Base-by-base conservation (phyloP, 1,284 basidiomycete genomes). In the Ustilago curta region DNA sequence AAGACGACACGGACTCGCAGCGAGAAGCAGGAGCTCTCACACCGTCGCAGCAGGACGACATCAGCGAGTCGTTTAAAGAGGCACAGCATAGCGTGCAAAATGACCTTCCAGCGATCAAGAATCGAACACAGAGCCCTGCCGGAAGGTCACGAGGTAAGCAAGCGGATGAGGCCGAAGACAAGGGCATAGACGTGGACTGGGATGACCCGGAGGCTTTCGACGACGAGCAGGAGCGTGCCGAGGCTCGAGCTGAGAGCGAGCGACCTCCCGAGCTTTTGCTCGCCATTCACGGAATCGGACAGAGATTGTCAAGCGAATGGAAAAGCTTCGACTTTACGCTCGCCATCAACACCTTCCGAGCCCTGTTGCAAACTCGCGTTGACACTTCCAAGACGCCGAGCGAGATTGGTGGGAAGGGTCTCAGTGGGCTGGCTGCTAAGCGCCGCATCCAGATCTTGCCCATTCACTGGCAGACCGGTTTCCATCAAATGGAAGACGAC, bases 401-500 rank as follows among this genome's bases (percentile, higher is more conserved):
- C 62, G 71, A 77, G 44, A 70, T 81, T 27, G 73, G 77, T 16
- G 73, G 75, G 18, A 53, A 72, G n/a, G 78, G 78, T 7, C 43
- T 84, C 23, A 35, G 29, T 6, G 64, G 56, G 4, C 56, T 83
- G 40, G 63, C 76, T 7, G 64, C 63, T n/a, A 74, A 77, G 11
- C 73, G 87, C 8, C 86, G 87, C 40, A 82, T 87, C 4, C 87
- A 88, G 69, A 86, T 89, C 35, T 79, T 89, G 3, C 89, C 88
- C 0, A 86, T 89, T 6, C 87, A 88, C 69, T 89, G 89, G 89
- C 83, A 88, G 29, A 86, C 88, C 2, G 87, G 83, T 8, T 82
- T 89, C 42, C 69, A 82, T 23, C 76, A 81, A 52, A 77, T 87
- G 35, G 82, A 86, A 19, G 84, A 86, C 21, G 85, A 86, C 45